phyloP scores from a whole-genome alignment of 108 stramenopile species.

The Nannochloropsis oceanica region DNA sequence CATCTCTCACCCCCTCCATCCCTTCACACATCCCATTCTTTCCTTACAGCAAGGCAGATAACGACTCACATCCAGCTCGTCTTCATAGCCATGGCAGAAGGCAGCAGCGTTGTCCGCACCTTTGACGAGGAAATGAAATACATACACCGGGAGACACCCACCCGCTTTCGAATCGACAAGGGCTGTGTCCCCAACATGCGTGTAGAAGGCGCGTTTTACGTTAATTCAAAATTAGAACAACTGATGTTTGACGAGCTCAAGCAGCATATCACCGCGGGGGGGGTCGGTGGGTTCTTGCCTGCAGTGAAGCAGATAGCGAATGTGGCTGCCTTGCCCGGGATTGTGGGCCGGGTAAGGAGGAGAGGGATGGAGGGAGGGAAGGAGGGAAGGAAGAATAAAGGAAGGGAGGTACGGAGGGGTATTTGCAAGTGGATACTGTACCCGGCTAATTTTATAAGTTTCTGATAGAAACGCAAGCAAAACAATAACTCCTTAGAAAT shows the following conservation, averaged over 20 bases:
- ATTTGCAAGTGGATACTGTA: neutral
- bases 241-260: constrained; percentile 50
- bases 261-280: constrained; percentile 28
- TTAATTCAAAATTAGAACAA: constrained; percentile 43
- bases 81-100: neutral
- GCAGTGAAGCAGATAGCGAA: constrained; percentile 59
- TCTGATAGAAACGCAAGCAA: neutral
- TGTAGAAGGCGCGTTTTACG: constrained; percentile 47
- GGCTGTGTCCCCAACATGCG: constrained; percentile 67
- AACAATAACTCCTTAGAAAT: neutral
- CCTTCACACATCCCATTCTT: too few species aligned
- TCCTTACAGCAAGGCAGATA: too few species aligned
- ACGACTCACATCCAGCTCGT: too few species aligned
- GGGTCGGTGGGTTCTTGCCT: constrained; percentile 52
- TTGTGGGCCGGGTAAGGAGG: constrained; percentile 30
- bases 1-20: too few species aligned
- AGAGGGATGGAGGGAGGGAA: neutral
- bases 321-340: constrained; percentile 65
- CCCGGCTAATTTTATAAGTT: neutral
- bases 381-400: neutral
- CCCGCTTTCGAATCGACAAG: constrained; percentile 35
- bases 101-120: constrained; percentile 19
- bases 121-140: constrained; percentile 49
- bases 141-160: constrained; percentile 31
- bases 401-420: too few species aligned